These are phyloP conservation scores for Aspergillus taichungensis DNA, from an alignment of 495 filamentous ascomycete species.

Conservation along the genomic window DNA sequence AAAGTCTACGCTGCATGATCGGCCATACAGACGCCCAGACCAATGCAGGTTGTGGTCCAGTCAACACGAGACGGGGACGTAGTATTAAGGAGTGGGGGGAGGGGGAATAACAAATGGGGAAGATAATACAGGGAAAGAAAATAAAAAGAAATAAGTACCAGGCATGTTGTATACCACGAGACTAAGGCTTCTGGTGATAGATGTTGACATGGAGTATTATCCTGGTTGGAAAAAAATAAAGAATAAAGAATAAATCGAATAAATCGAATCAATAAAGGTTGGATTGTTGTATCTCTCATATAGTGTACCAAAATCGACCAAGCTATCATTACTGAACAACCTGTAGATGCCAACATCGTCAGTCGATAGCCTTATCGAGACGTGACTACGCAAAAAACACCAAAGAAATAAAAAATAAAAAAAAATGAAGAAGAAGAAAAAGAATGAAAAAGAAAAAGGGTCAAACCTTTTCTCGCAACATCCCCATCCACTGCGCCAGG, in stretches of 20 bases:
- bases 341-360: constrained; percentile 19
- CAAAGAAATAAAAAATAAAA: constrained; percentile 5
- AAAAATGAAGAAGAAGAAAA: constrained; percentile 4
- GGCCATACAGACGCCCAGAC: constrained; percentile 3
- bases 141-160: neutral
- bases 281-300: constrained; percentile 17
- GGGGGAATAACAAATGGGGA: neutral
- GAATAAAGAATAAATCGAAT: too few relatives aligned
- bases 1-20: constrained; percentile 18
- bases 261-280: constrained; percentile 5
- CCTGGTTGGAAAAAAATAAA: neutral
- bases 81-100: too few relatives aligned
- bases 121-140: neutral
- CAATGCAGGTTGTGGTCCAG: neutral
- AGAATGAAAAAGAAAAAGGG: constrained; percentile 8
- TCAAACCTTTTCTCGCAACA: constrained; percentile 91
- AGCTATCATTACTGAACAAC: constrained; percentile 26
- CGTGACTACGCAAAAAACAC: constrained; percentile 5
- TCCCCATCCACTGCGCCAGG: constrained; percentile 85
- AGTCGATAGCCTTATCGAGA: constrained; percentile 12
- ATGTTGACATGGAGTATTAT: too few relatives aligned
- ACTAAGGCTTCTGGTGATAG: too few relatives aligned
- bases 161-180: too few relatives aligned
- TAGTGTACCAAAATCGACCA: constrained; percentile 16
- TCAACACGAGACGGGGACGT: neutral